Evolutionary conservation across 306 rosid species (phyloP), one percentile per base, ranked within the genome.

Genomic region (Cicer chorassanicum): DNA sequence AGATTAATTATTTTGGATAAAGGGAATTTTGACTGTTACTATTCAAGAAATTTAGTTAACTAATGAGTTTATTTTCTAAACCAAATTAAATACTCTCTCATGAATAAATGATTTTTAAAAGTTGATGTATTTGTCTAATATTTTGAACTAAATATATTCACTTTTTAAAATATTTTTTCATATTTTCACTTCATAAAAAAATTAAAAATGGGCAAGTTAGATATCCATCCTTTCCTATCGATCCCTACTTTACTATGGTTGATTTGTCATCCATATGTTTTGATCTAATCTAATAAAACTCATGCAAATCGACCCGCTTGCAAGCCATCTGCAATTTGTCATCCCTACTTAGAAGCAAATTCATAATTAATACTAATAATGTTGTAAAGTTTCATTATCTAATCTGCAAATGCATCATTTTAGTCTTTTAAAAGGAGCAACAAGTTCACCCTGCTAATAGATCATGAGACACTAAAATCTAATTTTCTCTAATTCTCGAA

Each of bases 351-450:
- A 54, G 19, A 57, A 67, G 59, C 14, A 49, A 68, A 68, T 21
- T 46, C 57, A 48, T 21, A 21, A 21, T 21, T 21, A 21, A 21
- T 21, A 21, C 2, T 39, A 19, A 65, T 51, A 40, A 9, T n/a
- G 64, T 50, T 68, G 75, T 18, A 69, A 14, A 44, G 15, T 6
- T 40, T 67, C 16, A 53, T 18, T 41, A 81, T 54, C 10, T 61
- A 18, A 1, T 56, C 21, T 24, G 10, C 16, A 41, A 36, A 62
- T 62, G 53, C 73, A 43, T 38, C 55, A 51, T 24, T 24, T 24
- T 24, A 24, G 34, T 24, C 2, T 24, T 24, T 24, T 24, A 24
- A 24, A 24, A 24, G 34, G 4, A 24, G 34, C 4, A 3, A 24
- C 34, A 24, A 24, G 34, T 24, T 24, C 34, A 24, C 3, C 34